Conservation (phyloP, 1,284 basidiomycete genomes). For the Naganishia sp. region DNA sequence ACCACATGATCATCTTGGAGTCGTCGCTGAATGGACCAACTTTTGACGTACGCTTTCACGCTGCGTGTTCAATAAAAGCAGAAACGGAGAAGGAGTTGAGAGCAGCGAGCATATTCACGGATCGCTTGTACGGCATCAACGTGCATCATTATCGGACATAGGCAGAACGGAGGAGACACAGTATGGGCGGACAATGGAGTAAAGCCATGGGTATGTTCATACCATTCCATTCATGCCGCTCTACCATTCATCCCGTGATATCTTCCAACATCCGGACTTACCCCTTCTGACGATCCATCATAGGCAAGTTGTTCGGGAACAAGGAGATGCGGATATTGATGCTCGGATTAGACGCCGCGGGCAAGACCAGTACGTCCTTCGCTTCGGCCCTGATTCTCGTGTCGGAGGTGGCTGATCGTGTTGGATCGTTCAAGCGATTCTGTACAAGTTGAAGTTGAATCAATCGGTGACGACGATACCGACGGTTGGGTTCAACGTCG, state of each 20-base stretch:
- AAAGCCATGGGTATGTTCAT: conserved; percentile 49
- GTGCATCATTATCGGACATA: too few relatives aligned
- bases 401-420: neutral
- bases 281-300: neutral
- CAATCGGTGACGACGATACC: conserved; percentile 99
- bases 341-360: conserved; percentile 93
- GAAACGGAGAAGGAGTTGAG: too few relatives aligned
- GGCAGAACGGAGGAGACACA: conserved; percentile 16
- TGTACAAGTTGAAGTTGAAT: conserved; percentile 99
- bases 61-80: too few relatives aligned
- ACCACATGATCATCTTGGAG: too few relatives aligned
- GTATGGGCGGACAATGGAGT: conserved; percentile 57
- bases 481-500: conserved; percentile 93
- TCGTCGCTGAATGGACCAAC: too few relatives aligned
- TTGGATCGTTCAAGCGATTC: conserved; percentile 68
- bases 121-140: too few relatives aligned
- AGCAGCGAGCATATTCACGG: too few relatives aligned
- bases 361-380: conserved; percentile 75
- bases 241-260: too few relatives aligned
- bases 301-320: conserved; percentile 62
- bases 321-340: conserved; percentile 66
- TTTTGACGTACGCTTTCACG: too few relatives aligned
- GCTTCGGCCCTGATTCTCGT: neutral
- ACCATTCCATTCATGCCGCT: too few relatives aligned
- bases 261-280: too few relatives aligned